Percentiles rank a stretch among this genome's conserved stretches.
phyloP scores from a whole-genome alignment of 495 filamentous ascomycete species.

The Xylaria castorea region DNA sequence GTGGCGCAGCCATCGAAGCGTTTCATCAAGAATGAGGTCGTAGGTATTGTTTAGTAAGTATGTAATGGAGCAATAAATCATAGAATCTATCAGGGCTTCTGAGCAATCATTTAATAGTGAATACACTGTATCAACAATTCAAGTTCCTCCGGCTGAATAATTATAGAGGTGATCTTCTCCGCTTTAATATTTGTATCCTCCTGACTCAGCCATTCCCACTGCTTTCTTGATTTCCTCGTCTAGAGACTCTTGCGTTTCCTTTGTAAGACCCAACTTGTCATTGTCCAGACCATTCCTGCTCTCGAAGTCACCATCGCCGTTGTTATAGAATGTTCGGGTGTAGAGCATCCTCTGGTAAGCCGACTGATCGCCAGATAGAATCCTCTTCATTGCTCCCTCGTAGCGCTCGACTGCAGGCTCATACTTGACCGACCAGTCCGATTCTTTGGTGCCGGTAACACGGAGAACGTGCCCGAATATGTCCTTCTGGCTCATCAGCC shows the following conservation, averaged over 20 bases:
- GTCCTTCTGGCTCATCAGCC: slow-evolving; percentile 53
- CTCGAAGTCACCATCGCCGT: slow-evolving; percentile 54
- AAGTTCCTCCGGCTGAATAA: neutral
- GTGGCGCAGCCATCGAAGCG: slow-evolving; percentile 15
- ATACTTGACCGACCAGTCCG: slow-evolving; percentile 62
- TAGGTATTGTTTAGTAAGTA: neutral
- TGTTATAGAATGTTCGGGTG: slow-evolving; percentile 56
- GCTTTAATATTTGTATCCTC: slow-evolving; percentile 29
- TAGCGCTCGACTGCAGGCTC: slow-evolving; percentile 53
- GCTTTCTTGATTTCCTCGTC: slow-evolving; percentile 57
- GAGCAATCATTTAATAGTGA: neutral
- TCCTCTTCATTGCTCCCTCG: slow-evolving; percentile 48
- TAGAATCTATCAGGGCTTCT: neutral
- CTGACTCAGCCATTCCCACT: slow-evolving; percentile 35
- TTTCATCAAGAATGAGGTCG: slow-evolving; percentile 3
- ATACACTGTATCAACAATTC: neutral
- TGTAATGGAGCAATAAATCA: neutral
- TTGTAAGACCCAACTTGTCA: slow-evolving; percentile 56
- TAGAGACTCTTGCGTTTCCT: slow-evolving; percentile 55
- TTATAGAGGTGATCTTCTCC: slow-evolving; percentile 23
- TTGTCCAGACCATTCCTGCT: slow-evolving; percentile 52
- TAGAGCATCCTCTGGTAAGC: slow-evolving; percentile 62
- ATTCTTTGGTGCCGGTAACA: slow-evolving; percentile 57
- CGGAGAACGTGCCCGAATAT: slow-evolving; percentile 55
- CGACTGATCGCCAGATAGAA: slow-evolving; percentile 38